Conservation (phyloP, 2,329 filamentous ascomycete species). For the Trichoderma aggressivum region DNA sequence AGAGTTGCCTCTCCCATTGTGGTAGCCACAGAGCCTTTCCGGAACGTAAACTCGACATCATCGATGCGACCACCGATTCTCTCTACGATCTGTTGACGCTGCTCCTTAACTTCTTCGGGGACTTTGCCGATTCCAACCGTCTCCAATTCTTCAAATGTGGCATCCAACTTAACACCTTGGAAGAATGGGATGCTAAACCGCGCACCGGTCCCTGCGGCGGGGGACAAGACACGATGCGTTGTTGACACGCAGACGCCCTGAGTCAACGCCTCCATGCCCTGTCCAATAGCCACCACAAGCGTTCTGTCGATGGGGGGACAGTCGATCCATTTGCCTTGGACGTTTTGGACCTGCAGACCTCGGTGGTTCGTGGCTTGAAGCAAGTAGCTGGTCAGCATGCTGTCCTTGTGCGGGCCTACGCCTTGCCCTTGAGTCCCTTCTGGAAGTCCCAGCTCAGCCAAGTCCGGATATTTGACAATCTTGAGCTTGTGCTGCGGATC, state of each 20-base stretch:
- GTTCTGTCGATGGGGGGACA: conserved; percentile 73
- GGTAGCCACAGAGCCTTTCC: conserved; percentile 62
- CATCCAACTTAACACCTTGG: conserved; percentile 77
- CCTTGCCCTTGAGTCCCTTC: conserved; percentile 49
- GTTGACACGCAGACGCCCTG: conserved; percentile 78
- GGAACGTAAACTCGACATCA: conserved; percentile 85
- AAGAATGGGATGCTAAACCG: conserved; percentile 84
- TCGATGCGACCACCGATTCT: conserved; percentile 58
- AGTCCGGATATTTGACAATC: conserved; percentile 81
- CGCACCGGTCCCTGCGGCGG: conserved; percentile 64
- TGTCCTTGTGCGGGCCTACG: conserved; percentile 81
- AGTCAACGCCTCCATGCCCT: conserved; percentile 82
- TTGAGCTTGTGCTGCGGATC: conserved; percentile 82
- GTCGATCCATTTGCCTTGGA: conserved; percentile 75
- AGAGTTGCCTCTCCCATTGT: conserved; percentile 79
- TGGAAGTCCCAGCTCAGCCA: conserved; percentile 52
- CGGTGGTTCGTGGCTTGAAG: conserved; percentile 74
- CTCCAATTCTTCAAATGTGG: conserved; percentile 74
- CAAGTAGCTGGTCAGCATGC: conserved; percentile 78
- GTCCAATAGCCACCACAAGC: conserved; percentile 82
- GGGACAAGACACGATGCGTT: conserved; percentile 79
- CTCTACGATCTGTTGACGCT: conserved; percentile 58
- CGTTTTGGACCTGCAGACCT: conserved; percentile 81
- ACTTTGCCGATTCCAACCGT: conserved; percentile 53
- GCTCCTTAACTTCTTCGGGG: conserved; percentile 59